Evolutionary conservation across 106 monocot genomes (phyloP).

Genomic region (Acorus calamus): DNA sequence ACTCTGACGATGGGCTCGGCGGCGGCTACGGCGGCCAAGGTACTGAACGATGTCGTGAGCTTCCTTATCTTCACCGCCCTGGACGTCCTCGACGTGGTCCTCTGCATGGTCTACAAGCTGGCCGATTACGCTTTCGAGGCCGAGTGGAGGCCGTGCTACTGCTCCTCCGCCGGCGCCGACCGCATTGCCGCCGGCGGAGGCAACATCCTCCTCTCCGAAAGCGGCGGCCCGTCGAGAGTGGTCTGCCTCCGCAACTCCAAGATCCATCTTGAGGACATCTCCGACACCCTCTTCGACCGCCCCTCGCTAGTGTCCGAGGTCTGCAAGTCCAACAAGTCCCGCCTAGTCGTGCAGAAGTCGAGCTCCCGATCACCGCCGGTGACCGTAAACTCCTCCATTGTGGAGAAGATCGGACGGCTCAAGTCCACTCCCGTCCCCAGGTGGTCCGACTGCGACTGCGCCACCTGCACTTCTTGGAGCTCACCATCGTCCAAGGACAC

Average conservation of each 20-base stretch:
- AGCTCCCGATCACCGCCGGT: conserved; percentile 3
- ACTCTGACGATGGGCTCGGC: conserved; percentile 1
- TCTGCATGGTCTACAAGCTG: conserved; percentile 74
- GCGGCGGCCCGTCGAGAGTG: conserved; percentile 43
- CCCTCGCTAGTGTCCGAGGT: conserved; percentile 44
- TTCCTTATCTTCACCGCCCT: conserved; percentile 57
- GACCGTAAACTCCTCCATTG: conserved; percentile 61
- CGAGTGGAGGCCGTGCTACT: conserved; percentile 83
- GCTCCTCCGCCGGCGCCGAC: conserved; percentile 33
- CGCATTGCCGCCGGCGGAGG: conserved; percentile 37
- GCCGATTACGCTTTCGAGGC: conserved; percentile 58
- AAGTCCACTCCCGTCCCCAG: conserved; percentile 31
- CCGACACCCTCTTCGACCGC: conserved; percentile 81
- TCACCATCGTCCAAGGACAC: conserved; percentile 5
- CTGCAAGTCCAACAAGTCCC: conserved; percentile 6
- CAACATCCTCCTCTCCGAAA: conserved; percentile 50
- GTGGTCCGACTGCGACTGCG: conserved; percentile 93
- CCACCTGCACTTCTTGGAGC: conserved; percentile 61
- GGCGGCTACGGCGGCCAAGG: conserved; percentile 17
- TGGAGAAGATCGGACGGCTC: conserved; percentile 51
- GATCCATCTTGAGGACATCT: conserved; percentile 73
- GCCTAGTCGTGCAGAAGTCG: neutral
- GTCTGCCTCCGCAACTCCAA: conserved; percentile 48
- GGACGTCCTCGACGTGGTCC: conserved; percentile 63
- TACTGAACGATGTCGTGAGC: conserved; percentile 57